phyloP scores from a whole-genome alignment of 805 yeast species.

The Hanseniaspora nectarophila region DNA sequence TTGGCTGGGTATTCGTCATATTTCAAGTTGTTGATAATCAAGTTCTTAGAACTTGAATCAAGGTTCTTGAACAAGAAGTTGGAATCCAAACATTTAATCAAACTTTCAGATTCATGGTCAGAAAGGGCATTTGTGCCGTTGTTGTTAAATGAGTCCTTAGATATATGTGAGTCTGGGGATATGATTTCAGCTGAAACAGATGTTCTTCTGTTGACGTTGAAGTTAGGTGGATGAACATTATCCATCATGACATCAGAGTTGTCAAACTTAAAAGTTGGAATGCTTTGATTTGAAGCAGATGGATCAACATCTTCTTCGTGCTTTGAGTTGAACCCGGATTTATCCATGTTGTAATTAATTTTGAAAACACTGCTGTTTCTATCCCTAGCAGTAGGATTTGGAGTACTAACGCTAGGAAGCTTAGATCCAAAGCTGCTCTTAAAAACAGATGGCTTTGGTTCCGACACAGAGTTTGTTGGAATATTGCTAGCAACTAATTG shows the following conservation, averaged over 20 bases:
- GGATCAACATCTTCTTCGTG: slow-evolving; percentile 12
- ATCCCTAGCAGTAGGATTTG: neutral
- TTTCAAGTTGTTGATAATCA: slow-evolving; percentile 74
- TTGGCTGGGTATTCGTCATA: slow-evolving; percentile 53
- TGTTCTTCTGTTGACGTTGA: slow-evolving; percentile 73
- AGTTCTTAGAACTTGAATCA: slow-evolving; percentile 61
- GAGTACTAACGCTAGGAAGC: neutral
- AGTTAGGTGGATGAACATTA: slow-evolving; percentile 40
- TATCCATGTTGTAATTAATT: slow-evolving; percentile 10
- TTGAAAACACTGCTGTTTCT: slow-evolving; percentile 13
- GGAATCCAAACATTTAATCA: slow-evolving; percentile 58
- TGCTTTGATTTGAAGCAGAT: neutral
- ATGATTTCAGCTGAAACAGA: slow-evolving; percentile 83
- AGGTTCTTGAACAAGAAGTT: slow-evolving; percentile 78
- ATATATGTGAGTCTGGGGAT: slow-evolving; percentile 56
- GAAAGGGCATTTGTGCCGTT: slow-evolving; percentile 38
- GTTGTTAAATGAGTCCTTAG: slow-evolving; percentile 47
- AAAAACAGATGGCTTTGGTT: neutral
- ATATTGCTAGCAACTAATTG: neutral
- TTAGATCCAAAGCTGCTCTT: neutral
- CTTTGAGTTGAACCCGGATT: neutral
- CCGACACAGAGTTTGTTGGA: neutral
- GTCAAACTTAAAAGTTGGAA: neutral
- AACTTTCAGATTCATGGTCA: slow-evolving; percentile 50
- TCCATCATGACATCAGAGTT: neutral